phyloP scores from a whole-genome alignment of 2,329 filamentous ascomycete species.

The Myriosclerotinia curreyana region DNA sequence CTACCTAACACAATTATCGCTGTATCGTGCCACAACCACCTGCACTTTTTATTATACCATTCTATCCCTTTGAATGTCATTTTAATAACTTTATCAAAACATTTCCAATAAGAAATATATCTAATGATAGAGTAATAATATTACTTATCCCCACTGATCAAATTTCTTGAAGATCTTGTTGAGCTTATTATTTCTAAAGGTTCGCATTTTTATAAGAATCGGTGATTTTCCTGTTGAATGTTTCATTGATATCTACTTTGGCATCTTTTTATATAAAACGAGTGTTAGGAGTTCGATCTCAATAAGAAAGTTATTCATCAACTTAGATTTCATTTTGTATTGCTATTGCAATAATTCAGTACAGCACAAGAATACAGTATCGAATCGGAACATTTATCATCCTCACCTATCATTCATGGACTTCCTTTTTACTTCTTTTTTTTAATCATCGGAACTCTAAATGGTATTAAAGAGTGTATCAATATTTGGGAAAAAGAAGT shows the following conservation, averaged over 20 bases:
- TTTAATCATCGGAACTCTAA: not conserved
- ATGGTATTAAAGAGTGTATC: not conserved
- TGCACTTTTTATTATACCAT: not conserved
- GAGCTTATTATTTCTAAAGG: not conserved
- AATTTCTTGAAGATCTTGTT: not conserved
- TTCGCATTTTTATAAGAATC: conserved; percentile 18
- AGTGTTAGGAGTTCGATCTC: not conserved
- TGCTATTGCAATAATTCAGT: conserved; percentile 4
- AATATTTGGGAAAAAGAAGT: not conserved
- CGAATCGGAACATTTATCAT: not conserved
- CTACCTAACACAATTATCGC: conserved; percentile 12
- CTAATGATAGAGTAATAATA: not conserved
- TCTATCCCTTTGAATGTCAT: not conserved
- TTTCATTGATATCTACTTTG: conserved; percentile 1
- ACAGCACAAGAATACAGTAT: not conserved
- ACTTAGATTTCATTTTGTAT: not conserved
- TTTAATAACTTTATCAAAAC: not conserved
- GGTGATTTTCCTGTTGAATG: conserved; percentile 2
- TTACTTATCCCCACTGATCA: conserved; percentile 1
- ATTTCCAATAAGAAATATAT: not conserved
- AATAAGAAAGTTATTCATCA: conserved; percentile 6
- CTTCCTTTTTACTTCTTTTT: not conserved
- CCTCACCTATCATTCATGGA: not conserved
- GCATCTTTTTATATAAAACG: conserved; percentile 4
- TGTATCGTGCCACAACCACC: conserved; percentile 9